A percentile compares a stretch with the other conserved stretches of the same genome.
Evolutionary conservation across 2,329 filamentous ascomycete species (phyloP).

Genomic region (Curvularia spicifera): DNA sequence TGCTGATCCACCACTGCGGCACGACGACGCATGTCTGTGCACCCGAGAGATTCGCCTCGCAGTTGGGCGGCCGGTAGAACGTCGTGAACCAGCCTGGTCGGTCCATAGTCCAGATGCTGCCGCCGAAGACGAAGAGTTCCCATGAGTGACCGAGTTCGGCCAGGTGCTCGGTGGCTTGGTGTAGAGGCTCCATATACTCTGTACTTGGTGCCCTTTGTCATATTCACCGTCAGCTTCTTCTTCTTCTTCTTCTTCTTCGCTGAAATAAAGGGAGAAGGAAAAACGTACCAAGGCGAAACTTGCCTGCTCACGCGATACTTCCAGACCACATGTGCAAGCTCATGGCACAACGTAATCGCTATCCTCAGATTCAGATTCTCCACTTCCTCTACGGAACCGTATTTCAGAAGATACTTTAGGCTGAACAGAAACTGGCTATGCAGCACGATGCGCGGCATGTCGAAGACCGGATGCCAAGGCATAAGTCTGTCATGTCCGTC

Average conservation of each 20-base stretch:
- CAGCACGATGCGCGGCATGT: constrained; percentile 4
- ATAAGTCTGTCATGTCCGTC: neutral
- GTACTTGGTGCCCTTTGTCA: neutral
- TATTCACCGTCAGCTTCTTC: neutral
- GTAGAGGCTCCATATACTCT: neutral
- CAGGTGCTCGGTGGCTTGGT: neutral
- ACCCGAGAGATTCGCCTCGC: no score
- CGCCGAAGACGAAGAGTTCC: constrained; percentile 12
- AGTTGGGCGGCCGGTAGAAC: neutral
- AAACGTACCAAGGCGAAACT: constrained; percentile 1
- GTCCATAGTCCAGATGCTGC: constrained; percentile 12
- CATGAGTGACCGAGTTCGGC: constrained; percentile 13
- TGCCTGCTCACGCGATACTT: neutral
- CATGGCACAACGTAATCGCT: constrained; percentile 13
- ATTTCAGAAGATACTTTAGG: neutral
- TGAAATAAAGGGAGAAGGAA: neutral
- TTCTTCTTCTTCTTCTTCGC: neutral
- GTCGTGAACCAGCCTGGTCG: constrained; percentile 1
- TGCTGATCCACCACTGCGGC: constrained; percentile 12
- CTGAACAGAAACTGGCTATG: constrained; percentile 8
- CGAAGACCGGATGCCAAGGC: neutral
- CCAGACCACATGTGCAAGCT: constrained; percentile 14
- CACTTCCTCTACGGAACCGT: neutral
- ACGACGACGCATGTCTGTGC: neutral
- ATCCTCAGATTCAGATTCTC: constrained; percentile 4